These are phyloP conservation scores for Trichomonascus vanleenenianus DNA, from an alignment of 805 yeast genomes.

Conservation along the genomic window DNA sequence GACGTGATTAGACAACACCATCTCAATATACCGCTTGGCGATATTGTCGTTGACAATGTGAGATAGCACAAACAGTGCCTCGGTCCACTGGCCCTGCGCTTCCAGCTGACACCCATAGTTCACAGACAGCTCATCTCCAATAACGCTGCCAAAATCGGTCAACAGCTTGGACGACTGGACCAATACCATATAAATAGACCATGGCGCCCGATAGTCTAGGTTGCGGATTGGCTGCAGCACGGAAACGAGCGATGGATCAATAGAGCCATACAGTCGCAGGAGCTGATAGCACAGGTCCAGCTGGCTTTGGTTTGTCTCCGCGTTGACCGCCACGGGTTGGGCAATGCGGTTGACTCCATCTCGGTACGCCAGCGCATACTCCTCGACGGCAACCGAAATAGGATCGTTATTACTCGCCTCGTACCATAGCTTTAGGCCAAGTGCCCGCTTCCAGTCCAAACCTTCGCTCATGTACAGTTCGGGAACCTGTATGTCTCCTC, in stretches of 20 bases:
- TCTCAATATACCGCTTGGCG: conserved; percentile 36
- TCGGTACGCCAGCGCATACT: conserved; percentile 15
- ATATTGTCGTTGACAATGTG: conserved; percentile 44
- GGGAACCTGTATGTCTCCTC: conserved; percentile 9
- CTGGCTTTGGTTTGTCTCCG: conserved; percentile 1
- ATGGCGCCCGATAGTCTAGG: conserved; percentile 24
- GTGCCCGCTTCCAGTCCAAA: conserved; percentile 58
- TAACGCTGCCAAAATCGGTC: conserved; percentile 8
- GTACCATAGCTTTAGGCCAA: conserved; percentile 56
- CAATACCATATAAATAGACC: conserved; percentile 46
- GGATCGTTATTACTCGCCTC: conserved; percentile 29
- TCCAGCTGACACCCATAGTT: conserved; percentile 47
- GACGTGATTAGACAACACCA: conserved; percentile 20
- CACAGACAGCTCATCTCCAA: conserved; percentile 34
- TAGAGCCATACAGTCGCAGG: conserved; percentile 12
- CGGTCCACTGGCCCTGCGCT: conserved; percentile 41
- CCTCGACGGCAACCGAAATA: conserved; percentile 17
- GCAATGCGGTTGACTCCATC: conserved; percentile 6
- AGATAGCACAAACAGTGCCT: conserved; percentile 55
- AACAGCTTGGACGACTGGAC: conserved; percentile 14
- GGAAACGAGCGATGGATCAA: conserved; percentile 6
- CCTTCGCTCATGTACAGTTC: conserved; percentile 28
- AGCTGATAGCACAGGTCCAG: conserved; percentile 9
- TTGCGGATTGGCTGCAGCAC: conserved; percentile 8
- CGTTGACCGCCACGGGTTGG: conserved; percentile 4